phyloP scores from a whole-genome alignment of 2,329 filamentous ascomycete genomes.

The Chaetothyriales sp. region DNA sequence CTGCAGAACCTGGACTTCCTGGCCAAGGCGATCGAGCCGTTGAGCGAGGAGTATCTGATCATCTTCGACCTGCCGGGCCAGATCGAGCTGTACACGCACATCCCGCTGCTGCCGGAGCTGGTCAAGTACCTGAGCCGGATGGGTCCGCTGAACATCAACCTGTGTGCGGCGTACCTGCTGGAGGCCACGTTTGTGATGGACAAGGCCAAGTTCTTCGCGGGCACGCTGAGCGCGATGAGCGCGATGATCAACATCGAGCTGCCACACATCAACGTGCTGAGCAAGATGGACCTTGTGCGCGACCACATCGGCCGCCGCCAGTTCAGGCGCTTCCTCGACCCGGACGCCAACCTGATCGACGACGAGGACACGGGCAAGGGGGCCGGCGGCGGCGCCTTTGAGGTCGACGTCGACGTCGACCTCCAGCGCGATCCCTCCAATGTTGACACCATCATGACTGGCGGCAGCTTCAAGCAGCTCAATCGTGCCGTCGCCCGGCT shows the following conservation, averaged over 20 bases:
- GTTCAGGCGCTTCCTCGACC: conserved; percentile 75
- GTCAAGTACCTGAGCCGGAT: conserved; percentile 65
- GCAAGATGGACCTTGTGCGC: conserved; percentile 95
- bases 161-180: conserved; percentile 86
- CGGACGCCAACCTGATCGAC: conserved; percentile 67
- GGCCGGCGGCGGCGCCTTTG: conserved; percentile 35
- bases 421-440: conserved; percentile 35
- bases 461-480: conserved; percentile 63
- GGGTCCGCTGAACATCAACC: conserved; percentile 71
- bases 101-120: conserved; percentile 76
- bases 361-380: conserved; percentile 51
- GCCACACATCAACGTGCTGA: conserved; percentile 88
- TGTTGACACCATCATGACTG: conserved; percentile 58
- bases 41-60: conserved; percentile 91
- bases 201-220: conserved; percentile 91
- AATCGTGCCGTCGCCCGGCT: conserved; percentile 79
- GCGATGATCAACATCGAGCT: conserved; percentile 98
- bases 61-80: conserved; percentile 98
- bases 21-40: conserved; percentile 63
- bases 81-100: conserved; percentile 96
- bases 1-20: conserved; percentile 90
- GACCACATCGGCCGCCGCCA: conserved; percentile 77
- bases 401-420: conserved; percentile 39
- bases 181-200: conserved; percentile 94
- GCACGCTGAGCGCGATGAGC: conserved; percentile 90